Conservation (phyloP, 306 rosid species). For the Psophocarpus tetragonolobus region DNA sequence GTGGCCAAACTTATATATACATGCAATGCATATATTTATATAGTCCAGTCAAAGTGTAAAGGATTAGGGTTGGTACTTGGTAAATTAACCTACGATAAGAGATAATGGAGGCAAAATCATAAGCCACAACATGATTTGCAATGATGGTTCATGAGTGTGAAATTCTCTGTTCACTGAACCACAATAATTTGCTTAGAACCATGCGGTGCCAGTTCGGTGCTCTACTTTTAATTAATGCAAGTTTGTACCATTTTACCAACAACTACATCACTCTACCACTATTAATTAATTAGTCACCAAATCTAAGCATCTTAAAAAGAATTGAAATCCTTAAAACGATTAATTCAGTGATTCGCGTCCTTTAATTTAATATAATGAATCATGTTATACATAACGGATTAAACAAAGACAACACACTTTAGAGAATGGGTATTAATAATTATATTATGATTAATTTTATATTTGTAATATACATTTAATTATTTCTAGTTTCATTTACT, state of each 20-base stretch:
- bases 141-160: conserved; percentile 30
- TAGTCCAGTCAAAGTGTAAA: neutral
- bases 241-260: neutral
- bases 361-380: neutral
- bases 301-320: neutral
- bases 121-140: conserved; percentile 26
- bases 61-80: conserved; percentile 8
- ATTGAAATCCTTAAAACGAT: too few relatives aligned
- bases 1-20: neutral
- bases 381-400: too few relatives aligned
- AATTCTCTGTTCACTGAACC: neutral
- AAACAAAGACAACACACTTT: too few relatives aligned
- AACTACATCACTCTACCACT: neutral
- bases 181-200: conserved; percentile 13
- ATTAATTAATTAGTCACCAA: conserved; percentile 17
- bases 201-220: conserved; percentile 2
- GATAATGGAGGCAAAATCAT: conserved; percentile 47
- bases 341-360: neutral
- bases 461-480: too few relatives aligned
- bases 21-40: neutral
- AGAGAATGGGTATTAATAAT: too few relatives aligned
- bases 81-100: conserved; percentile 24
- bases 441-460: too few relatives aligned
- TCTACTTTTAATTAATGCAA: neutral
- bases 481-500: neutral